Conservation (phyloP, 257 asterid species). For the Perilla frutescens region DNA sequence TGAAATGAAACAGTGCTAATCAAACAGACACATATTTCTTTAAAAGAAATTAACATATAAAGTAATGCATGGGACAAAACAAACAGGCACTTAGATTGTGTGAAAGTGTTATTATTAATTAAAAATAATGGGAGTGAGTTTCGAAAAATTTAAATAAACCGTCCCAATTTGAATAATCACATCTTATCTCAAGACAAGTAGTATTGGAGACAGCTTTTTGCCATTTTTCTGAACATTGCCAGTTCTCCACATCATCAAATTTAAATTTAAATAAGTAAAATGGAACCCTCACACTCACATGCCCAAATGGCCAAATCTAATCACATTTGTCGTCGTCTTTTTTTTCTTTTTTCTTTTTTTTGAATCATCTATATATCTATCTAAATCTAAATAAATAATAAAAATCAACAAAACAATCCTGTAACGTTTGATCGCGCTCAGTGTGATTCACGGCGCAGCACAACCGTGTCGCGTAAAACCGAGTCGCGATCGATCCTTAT, state of each 20-base stretch:
- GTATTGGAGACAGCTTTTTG: conserved; percentile 44
- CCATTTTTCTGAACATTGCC: conserved; percentile 35
- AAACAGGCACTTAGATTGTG: conserved; percentile 11
- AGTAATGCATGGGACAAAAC: conserved; percentile 7
- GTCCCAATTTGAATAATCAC: conserved; percentile 41
- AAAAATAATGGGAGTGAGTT: background rate
- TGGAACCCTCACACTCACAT: background rate
- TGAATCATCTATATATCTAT: background rate
- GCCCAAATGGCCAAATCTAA: background rate
- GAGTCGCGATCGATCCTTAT: conserved; percentile 55
- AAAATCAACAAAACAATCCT: conserved; percentile 19
- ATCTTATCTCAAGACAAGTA: conserved; percentile 51
- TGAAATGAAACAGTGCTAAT: too few species aligned
- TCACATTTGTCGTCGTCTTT: background rate
- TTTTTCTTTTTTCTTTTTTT: background rate
- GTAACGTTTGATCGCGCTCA: conserved; percentile 30
- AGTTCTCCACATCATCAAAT: conserved; percentile 34
- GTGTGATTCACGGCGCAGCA: conserved; percentile 43
- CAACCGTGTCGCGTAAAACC: conserved; percentile 76
- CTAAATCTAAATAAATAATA: background rate
- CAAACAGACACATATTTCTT: too few species aligned
- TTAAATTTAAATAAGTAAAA: background rate
- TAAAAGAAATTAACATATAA: background rate
- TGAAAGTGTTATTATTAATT: background rate
- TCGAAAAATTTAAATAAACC: conserved; percentile 12